Percentiles rank a stretch among this genome's conserved stretches.
phyloP scores from a whole-genome alignment of 768 basidiomycete species.

The Russula olivacea region DNA sequence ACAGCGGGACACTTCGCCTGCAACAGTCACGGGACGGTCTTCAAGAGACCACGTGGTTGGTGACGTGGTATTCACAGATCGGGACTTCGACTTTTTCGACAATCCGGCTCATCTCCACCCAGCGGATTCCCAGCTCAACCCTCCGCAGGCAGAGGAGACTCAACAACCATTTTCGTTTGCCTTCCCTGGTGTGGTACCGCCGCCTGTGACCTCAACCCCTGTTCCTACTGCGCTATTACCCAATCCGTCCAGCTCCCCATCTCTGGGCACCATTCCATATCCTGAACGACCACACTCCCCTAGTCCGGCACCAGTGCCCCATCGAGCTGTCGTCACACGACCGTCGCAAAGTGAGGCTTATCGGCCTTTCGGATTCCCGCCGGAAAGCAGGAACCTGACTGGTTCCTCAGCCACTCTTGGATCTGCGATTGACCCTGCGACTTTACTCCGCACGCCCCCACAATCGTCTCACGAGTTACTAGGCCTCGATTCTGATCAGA shows the following conservation, averaged over 20 bases:
- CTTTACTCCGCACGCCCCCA: constrained; percentile 23
- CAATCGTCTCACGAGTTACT: constrained; percentile 8
- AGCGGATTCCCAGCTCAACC: constrained; percentile 8
- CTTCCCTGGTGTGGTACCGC: constrained; percentile 16
- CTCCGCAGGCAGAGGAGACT: constrained; percentile 12
- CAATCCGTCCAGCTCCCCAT: constrained; percentile 16
- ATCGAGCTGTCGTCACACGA: constrained; percentile 12
- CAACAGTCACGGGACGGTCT: neutral
- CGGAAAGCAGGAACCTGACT: constrained; percentile 15
- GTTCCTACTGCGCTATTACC: constrained; percentile 8
- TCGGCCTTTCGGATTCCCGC: constrained; percentile 21
- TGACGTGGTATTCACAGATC: constrained; percentile 25
- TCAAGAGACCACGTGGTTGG: constrained; percentile 9
- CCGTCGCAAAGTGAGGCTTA: constrained; percentile 16
- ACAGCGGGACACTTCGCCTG: neutral
- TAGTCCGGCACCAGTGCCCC: constrained; percentile 20
- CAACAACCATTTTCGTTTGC: constrained; percentile 24
- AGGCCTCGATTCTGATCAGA: constrained; percentile 10
- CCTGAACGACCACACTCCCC: constrained; percentile 25
- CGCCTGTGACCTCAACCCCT: constrained; percentile 13
- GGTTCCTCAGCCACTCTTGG: constrained; percentile 12
- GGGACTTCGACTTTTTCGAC: constrained; percentile 26
- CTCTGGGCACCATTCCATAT: constrained; percentile 18
- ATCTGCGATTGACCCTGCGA: constrained; percentile 20
- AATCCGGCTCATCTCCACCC: constrained; percentile 18